A percentile compares a stretch with the other conserved stretches of the same genome.
These are phyloP conservation scores for Picea sitchensis DNA, from an alignment of 75 land plant species.

Conservation along the genomic window DNA sequence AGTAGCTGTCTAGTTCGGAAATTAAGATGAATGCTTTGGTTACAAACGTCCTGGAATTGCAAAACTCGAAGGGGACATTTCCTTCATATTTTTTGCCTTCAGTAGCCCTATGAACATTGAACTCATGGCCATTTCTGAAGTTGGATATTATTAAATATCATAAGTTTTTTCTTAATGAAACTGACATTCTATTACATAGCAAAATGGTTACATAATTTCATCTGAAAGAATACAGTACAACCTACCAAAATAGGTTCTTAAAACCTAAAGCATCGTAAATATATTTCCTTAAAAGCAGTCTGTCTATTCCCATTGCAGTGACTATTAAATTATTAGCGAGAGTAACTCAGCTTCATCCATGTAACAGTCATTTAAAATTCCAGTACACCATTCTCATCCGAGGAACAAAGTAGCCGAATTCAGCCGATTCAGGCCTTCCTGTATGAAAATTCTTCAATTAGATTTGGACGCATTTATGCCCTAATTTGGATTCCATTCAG, in stretches of 20 bases:
- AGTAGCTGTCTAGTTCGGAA: neutral
- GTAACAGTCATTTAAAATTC: too few relatives aligned
- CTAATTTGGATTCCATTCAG: too few relatives aligned
- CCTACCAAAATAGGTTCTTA: neutral
- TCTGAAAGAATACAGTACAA: neutral
- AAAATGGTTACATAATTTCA: neutral
- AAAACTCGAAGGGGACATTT: neutral
- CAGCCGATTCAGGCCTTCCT: too few relatives aligned
- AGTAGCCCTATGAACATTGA: neutral
- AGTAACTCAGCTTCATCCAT: too few relatives aligned
- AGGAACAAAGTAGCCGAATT: too few relatives aligned
- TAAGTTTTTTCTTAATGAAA: neutral
- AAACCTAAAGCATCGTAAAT: too few relatives aligned
- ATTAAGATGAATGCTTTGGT: neutral
- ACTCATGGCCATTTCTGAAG: neutral
- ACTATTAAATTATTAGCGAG: too few relatives aligned
- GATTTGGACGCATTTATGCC: too few relatives aligned
- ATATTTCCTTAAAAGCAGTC: too few relatives aligned
- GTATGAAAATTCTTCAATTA: too few relatives aligned
- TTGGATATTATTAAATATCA: neutral
- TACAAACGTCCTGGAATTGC: neutral
- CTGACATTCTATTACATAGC: neutral
- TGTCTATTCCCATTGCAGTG: too few relatives aligned
- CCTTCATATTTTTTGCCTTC: neutral
- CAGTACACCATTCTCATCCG: too few relatives aligned